Base-by-base conservation (phyloP, 1,139 yeast genomes). In the Sugiyamaella japonica region DNA sequence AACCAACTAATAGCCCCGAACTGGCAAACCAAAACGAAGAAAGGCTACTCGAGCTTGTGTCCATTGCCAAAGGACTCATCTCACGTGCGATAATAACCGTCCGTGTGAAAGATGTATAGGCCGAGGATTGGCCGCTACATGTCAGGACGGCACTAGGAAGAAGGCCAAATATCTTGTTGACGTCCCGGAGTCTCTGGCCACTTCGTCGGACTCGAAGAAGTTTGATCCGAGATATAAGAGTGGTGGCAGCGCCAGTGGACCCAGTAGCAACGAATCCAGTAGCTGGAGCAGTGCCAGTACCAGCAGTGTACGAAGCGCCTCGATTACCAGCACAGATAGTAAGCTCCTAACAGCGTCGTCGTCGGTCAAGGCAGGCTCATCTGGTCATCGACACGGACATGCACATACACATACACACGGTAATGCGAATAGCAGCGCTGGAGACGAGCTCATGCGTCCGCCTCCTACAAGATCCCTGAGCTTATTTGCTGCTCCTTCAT, bases 141-240 rank as follows among this genome's bases (percentile, higher is more conserved):
- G 99, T 72, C 82, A 83, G 48, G 97, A 91, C 73, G 97, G 97
- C 4, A 95, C 95, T 1, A 74, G 98, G 50, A 91, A 91, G 72
- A 77, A 82, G 62, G 89, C 89, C 68, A 91, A 91, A 67, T 91
- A 91, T 63, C 71, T 91, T 52, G 76, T 63, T 17, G 75, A 69
- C 37, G 68, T 61, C 10, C 59, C 64, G 2, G 64, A 61, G 28
- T 53, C 52, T 15, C 49, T 58, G 13, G 60, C 63, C 12, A 47
- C 43, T 34, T 52, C 61, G 10, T 23, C 48, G 9, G 59, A 50
- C 15, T 59, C 63, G 20, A 57, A 58, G 32, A 57, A 55, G 45
- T 61, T 40, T 38, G 65, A 62, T 48, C 66, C 64, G 4, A 43
- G 65, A 28, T 64, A 56, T 39, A 56, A 46, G 25, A 20, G 31